phyloP scores from a whole-genome alignment of 257 asterid genomes.

The Phtheirospermum japonicum region DNA sequence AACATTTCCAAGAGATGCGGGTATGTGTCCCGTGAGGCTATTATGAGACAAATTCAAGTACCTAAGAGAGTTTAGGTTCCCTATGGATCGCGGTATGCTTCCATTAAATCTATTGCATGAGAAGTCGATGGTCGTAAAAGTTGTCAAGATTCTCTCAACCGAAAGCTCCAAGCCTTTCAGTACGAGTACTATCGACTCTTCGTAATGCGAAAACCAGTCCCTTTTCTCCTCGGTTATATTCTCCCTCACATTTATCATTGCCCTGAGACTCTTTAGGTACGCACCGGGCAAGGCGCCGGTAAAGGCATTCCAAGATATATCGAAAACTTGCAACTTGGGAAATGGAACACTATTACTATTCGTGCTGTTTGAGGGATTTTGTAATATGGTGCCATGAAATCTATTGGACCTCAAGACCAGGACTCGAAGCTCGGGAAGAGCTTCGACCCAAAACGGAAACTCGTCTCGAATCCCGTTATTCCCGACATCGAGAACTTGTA shows the following conservation, averaged over 20 bases:
- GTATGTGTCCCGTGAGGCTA: neutral
- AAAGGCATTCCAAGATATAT: neutral
- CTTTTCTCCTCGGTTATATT: neutral
- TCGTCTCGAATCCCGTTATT: too few relatives aligned
- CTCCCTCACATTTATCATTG: neutral
- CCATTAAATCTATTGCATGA: neutral
- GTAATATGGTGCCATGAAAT: too few relatives aligned
- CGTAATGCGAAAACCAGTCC: neutral
- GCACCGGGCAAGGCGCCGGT: neutral
- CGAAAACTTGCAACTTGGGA: neutral
- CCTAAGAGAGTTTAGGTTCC: neutral
- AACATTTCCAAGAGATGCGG: neutral
- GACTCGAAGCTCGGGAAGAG: too few relatives aligned
- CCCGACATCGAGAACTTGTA: too few relatives aligned
- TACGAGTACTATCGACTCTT: neutral
- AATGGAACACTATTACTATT: neutral
- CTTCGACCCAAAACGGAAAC: too few relatives aligned
- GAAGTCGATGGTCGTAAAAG: neutral
- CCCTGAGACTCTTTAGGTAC: neutral
- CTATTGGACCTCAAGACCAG: too few relatives aligned
- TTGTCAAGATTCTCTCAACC: neutral
- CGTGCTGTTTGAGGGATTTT: too few relatives aligned
- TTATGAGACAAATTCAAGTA: neutral
- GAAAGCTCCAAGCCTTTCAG: neutral
- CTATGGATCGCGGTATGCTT: neutral